Base-by-base conservation (phyloP, 768 basidiomycete genomes). In the Rhodotorula paludigena region DNA sequence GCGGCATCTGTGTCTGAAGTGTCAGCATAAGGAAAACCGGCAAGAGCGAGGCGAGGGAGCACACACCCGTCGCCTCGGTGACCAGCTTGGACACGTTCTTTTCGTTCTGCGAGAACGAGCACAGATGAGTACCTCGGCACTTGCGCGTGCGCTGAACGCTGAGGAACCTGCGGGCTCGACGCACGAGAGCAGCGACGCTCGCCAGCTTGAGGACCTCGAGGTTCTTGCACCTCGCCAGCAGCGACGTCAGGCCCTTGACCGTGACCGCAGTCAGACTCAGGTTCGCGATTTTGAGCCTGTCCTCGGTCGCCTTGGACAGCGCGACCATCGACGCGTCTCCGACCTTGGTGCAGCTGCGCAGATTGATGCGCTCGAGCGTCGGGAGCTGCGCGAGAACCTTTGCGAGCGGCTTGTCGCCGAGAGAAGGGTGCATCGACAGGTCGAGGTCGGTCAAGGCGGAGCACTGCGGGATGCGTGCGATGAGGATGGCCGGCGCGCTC, bases 161-260 rank as follows among this genome's bases (percentile, higher is more conserved):
- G n/a, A n/a, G n/a, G n/a, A n/a, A n/a, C n/a, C n/a, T n/a, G n/a
- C n/a, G n/a, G n/a, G n/a, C n/a, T 23, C 14, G 20, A 54, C 72
- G 30, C 25, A 71, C 72, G 25, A 75, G 41, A 4, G 51, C 51
- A 0, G 60, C 57, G 21, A 75, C 63, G 20, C 56, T 65, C 18
- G 71, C 69, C 9, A 74, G 58, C 64, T 75, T 75, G 30, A 75
- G 58, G 12, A 73, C 68, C 60, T 74, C 66, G 28, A 75, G 57
- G 6, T 28, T 28, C 15, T 52, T 55, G 57, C 73, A 74, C 28
- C 61, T n/a, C 32, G 64, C 48, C 1, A 75, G 30, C 39, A 75
- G 28, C 16, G 56, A 44, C 21, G 47, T 57, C 18, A 75, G 39
- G 7, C 75, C 73, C 36, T 69, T 68, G 6, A 61, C 33, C 8